Conservation (phyloP, 257 asterid genomes). For the Rauvolfia tetraphylla region DNA sequence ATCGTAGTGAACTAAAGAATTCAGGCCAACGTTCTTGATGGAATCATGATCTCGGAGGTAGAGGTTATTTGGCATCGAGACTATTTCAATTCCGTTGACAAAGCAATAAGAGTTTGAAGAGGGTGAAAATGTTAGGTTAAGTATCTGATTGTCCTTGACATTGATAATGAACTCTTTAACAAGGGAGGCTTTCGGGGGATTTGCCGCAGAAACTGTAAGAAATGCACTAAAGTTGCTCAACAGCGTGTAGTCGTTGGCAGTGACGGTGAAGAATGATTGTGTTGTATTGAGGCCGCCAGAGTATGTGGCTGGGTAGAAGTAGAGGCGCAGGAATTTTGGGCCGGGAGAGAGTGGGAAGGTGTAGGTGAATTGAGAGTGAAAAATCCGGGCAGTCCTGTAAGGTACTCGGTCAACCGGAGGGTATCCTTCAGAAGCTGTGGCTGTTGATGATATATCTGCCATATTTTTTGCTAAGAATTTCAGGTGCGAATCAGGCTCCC, state of each 20-base stretch:
- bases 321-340: slow-evolving; percentile 51
- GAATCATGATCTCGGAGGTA: slow-evolving; percentile 14
- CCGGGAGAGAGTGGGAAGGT: slow-evolving; percentile 40
- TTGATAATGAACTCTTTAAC: slow-evolving; percentile 34
- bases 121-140: slow-evolving; percentile 41
- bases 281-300: slow-evolving; percentile 13
- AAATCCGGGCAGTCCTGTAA: slow-evolving; percentile 40
- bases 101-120: slow-evolving; percentile 39
- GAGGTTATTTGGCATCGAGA: slow-evolving; percentile 44
- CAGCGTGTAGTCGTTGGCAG: slow-evolving; percentile 36
- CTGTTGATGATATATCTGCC: slow-evolving; percentile 22
- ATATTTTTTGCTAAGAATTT: slow-evolving; percentile 28
- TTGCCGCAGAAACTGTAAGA: background rate
- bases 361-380: slow-evolving; percentile 40
- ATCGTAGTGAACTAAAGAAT: background rate
- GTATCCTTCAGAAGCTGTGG: slow-evolving; percentile 13
- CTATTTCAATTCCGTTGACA: slow-evolving; percentile 59
- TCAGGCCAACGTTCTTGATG: background rate
- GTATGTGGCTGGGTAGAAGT: slow-evolving; percentile 40
- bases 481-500: slow-evolving; percentile 39
- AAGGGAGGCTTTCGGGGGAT: background rate
- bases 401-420: slow-evolving; percentile 28
- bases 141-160: slow-evolving; percentile 26
- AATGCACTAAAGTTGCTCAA: slow-evolving; percentile 43
- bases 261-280: slow-evolving; percentile 30